Percentiles rank a stretch among this genome's conserved stretches.
Conservation (phyloP, 2,329 filamentous ascomycete genomes). For the Pseudogymnoascus sp. region DNA sequence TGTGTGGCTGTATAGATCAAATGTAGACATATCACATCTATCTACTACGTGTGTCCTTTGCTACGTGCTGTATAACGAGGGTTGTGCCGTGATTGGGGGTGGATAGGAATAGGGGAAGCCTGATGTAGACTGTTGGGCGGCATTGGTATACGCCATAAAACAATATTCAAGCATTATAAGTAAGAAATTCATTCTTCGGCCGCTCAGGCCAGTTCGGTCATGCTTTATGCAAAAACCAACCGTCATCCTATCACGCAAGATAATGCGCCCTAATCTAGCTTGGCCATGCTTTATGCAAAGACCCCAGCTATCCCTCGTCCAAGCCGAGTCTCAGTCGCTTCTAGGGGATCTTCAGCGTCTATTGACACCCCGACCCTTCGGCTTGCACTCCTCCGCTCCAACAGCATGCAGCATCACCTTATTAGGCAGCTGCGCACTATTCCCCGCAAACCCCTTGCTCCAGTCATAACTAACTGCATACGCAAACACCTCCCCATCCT, state of each 20-base stretch:
- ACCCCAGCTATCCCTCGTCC: neutral
- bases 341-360: neutral
- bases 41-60: neutral
- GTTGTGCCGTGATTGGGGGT: neutral
- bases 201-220: neutral
- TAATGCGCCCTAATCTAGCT: too few species aligned
- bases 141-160: neutral
- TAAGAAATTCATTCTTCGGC: neutral
- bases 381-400: constrained; percentile 53
- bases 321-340: neutral
- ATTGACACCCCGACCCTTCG: constrained; percentile 24
- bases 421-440: constrained; percentile 65
- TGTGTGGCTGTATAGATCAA: neutral
- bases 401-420: constrained; percentile 84
- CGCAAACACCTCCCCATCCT: constrained; percentile 76
- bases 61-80: neutral
- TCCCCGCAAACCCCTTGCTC: constrained; percentile 92
- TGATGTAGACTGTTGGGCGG: neutral
- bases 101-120: neutral
- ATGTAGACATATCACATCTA: neutral
- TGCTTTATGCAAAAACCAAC: neutral
- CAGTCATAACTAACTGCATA: constrained; percentile 95
- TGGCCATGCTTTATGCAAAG: neutral
- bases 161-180: neutral
- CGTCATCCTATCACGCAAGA: too few species aligned